Percentiles rank a stretch among this genome's conserved stretches.
phyloP scores from a whole-genome alignment of 768 basidiomycete genomes.

The Suillus variegatus region DNA sequence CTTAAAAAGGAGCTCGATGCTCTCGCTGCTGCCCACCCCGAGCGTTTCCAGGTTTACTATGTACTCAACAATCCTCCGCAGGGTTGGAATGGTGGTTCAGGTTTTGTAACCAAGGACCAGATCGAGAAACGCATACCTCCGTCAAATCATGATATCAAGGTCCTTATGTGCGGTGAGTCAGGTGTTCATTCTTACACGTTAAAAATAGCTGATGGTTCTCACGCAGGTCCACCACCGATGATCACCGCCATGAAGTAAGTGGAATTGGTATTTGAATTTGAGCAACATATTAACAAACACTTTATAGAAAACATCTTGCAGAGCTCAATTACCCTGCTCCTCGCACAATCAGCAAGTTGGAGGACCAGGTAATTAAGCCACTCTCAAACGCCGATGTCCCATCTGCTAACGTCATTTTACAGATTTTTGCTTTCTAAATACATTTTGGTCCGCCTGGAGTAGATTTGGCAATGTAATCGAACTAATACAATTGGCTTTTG shows the following conservation, averaged over 20 bases:
- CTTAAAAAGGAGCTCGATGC: slow-evolving; percentile 86
- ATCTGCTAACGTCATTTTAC: slow-evolving; percentile 14
- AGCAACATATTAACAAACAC: slow-evolving; percentile 8
- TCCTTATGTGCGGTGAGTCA: slow-evolving; percentile 82
- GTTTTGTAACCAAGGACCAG: slow-evolving; percentile 92
- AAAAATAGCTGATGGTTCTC: slow-evolving; percentile 6
- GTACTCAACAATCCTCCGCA: slow-evolving; percentile 94
- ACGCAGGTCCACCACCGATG: slow-evolving; percentile 72
- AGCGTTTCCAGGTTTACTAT: slow-evolving; percentile 80
- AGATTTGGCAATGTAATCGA: neutral
- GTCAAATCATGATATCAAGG: slow-evolving; percentile 66
- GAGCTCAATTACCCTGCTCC: slow-evolving; percentile 88
- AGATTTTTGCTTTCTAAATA: slow-evolving; percentile 45
- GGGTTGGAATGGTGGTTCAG: slow-evolving; percentile 85
- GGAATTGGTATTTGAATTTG: neutral
- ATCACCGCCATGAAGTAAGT: slow-evolving; percentile 76
- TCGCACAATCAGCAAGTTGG: slow-evolving; percentile 89
- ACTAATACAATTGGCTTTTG: neutral
- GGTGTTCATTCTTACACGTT: slow-evolving; percentile 13
- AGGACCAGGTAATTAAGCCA: slow-evolving; percentile 63
- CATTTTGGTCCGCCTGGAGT: neutral
- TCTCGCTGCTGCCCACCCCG: slow-evolving; percentile 60
- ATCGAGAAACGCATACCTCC: slow-evolving; percentile 82
- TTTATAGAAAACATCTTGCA: slow-evolving; percentile 78
- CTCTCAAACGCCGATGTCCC: neutral